phyloP scores from a whole-genome alignment of 2,329 filamentous ascomycete genomes.

The Colletotrichum lupini region DNA sequence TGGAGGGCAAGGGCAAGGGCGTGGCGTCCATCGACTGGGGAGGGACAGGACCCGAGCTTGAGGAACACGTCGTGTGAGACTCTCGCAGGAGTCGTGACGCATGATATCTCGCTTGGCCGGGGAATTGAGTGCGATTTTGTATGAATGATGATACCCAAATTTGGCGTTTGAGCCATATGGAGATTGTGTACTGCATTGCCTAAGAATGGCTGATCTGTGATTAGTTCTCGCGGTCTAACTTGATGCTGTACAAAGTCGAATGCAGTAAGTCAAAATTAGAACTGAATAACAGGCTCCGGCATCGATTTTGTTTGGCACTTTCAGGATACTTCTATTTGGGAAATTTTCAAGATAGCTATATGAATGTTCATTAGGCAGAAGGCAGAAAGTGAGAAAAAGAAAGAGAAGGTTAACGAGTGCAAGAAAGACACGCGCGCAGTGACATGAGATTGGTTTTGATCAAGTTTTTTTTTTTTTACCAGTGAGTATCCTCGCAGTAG shows the following conservation, averaged over 20 bases:
- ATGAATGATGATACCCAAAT: not conserved
- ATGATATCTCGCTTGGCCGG: not conserved
- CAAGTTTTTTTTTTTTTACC: too few species aligned
- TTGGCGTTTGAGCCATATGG: not conserved
- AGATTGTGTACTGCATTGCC: not conserved
- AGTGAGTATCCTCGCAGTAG: too few species aligned
- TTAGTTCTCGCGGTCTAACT: not conserved
- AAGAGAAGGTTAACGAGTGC: too few species aligned
- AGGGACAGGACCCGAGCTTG: not conserved
- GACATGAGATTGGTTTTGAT: too few species aligned
- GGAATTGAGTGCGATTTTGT: not conserved
- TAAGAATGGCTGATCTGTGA: not conserved
- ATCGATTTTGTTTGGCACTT: not conserved
- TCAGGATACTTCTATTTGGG: not conserved
- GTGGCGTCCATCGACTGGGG: slow-evolving; percentile 26
- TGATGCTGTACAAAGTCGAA: not conserved
- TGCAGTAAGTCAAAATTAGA: not conserved
- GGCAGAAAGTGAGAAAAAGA: too few species aligned
- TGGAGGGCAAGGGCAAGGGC: slow-evolving; percentile 34
- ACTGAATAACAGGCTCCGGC: not conserved
- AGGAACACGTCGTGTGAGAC: not conserved
- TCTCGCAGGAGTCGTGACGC: not conserved
- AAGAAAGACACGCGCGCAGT: too few species aligned
- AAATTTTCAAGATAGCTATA: not conserved
- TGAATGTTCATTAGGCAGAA: too few species aligned